Conservation (phyloP, 1,139 yeast species). For the Saccharomyces hybrid region DNA sequence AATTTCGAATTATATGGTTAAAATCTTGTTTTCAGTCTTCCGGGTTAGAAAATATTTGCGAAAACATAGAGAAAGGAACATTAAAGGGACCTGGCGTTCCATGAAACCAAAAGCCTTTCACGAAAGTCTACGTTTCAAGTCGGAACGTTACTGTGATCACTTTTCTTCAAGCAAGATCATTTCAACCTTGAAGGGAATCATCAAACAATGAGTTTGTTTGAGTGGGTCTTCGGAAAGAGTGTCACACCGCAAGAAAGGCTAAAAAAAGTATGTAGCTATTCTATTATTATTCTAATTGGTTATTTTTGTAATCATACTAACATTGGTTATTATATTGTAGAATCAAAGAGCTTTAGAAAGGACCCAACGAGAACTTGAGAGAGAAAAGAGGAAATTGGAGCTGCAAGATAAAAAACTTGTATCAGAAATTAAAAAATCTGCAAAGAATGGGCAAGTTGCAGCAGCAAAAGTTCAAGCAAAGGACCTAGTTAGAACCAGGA, state of each 20-base stretch:
- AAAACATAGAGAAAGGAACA: neutral
- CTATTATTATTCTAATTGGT: too few relatives aligned
- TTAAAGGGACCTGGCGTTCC: neutral
- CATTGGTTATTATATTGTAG: constrained; percentile 22
- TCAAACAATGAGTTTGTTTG: constrained; percentile 52
- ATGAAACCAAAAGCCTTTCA: neutral
- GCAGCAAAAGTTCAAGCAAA: constrained; percentile 94
- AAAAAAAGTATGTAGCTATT: constrained; percentile 45
- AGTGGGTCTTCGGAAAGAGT: constrained; percentile 94
- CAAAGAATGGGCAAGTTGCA: constrained; percentile 79
- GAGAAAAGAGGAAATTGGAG: constrained; percentile 82
- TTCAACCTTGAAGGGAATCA: neutral
- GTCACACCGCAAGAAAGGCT: constrained; percentile 91
- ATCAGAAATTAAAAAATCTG: constrained; percentile 80
- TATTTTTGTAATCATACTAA: neutral
- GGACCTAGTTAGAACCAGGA: constrained; percentile 83
- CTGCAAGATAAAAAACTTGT: constrained; percentile 85
- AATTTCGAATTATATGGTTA: neutral
- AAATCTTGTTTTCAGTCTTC: neutral
- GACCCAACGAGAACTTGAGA: constrained; percentile 83
- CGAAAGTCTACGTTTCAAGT: neutral
- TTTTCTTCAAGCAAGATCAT: neutral
- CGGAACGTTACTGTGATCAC: neutral
- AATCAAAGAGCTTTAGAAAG: constrained; percentile 92
- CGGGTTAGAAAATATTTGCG: neutral